A percentile compares a stretch with the other conserved stretches of the same genome.
Conservation (phyloP, 2,329 filamentous ascomycete genomes). For the Incumbomyces delicatus region DNA sequence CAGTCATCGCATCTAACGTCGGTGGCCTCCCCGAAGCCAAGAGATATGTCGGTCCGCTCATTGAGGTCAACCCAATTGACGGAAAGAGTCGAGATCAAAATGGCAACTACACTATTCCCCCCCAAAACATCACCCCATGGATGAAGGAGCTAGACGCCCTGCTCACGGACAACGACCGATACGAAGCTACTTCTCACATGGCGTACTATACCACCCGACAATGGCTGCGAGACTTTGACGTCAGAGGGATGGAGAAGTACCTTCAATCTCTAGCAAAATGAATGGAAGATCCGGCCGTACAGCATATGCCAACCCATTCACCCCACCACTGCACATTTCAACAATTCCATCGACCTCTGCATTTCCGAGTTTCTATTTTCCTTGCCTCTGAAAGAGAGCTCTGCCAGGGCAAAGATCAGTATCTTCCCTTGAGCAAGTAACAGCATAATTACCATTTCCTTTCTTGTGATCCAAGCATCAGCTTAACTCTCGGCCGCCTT, state of each 20-base stretch:
- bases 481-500: too few species aligned
- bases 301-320: too few species aligned
- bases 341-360: too few species aligned
- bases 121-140: constrained; percentile 10
- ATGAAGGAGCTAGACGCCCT: constrained; percentile 3
- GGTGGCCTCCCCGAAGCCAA: constrained; percentile 17
- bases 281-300: constrained; percentile 3
- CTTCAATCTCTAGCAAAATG: background rate
- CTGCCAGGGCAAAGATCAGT: too few species aligned
- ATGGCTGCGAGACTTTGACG: background rate
- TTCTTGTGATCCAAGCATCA: too few species aligned
- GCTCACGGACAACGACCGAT: constrained; percentile 9
- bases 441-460: too few species aligned
- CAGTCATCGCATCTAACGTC: constrained; percentile 15
- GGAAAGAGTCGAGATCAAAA: constrained; percentile 4
- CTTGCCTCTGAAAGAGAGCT: too few species aligned
- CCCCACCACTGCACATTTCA: too few species aligned
- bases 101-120: constrained; percentile 6
- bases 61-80: constrained; percentile 7
- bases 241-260: constrained; percentile 4
- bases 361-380: too few species aligned
- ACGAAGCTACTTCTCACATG: constrained; percentile 8
- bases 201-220: constrained; percentile 6
- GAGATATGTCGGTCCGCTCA: constrained; percentile 7
- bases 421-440: too few species aligned